Percentiles rank a stretch among this genome's conserved stretches.
Evolutionary conservation across 371 early-diverging fungal species (phyloP).

Genomic region (Mortierella sp.): DNA sequence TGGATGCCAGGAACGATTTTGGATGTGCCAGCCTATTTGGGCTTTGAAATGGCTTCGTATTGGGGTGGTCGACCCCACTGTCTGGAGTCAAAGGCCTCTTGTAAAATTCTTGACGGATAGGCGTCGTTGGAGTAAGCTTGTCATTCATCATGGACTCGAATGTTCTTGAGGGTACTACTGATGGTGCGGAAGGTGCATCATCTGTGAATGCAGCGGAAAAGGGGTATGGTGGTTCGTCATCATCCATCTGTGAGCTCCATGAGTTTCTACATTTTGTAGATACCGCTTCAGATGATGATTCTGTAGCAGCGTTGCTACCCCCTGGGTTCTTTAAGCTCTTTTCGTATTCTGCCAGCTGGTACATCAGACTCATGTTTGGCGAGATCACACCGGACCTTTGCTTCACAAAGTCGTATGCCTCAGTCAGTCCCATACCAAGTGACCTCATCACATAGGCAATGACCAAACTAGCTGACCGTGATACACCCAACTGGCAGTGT

Average conservation of each 20-base stretch:
- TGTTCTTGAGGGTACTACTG: not conserved
- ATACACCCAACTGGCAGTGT: constrained; percentile 92
- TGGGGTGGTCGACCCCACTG: constrained; percentile 26
- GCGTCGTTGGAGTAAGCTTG: constrained; percentile 18
- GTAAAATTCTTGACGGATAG: constrained; percentile 35
- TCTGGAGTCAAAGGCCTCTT: constrained; percentile 40
- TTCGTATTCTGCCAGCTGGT: constrained; percentile 85
- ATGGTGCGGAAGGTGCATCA: not conserved
- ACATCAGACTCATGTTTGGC: constrained; percentile 86
- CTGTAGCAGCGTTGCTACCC: not conserved
- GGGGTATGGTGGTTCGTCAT: constrained; percentile 48
- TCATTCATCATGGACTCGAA: not conserved
- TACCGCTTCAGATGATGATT: constrained; percentile 8
- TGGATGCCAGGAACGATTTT: constrained; percentile 15
- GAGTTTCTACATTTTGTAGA: constrained; percentile 21
- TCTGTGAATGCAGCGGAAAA: constrained; percentile 35
- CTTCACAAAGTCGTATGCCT: constrained; percentile 87
- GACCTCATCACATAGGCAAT: constrained; percentile 91
- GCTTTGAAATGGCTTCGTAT: constrained; percentile 41
- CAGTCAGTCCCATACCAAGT: constrained; percentile 66
- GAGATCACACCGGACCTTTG: constrained; percentile 77
- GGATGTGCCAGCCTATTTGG: constrained; percentile 23
- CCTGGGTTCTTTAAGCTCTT: constrained; percentile 45
- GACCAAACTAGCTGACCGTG: constrained; percentile 89
- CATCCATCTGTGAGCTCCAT: constrained; percentile 43